These are phyloP conservation scores for Penicillium sp. DNA, from an alignment of 2,329 filamentous ascomycete species.

Conservation along the genomic window DNA sequence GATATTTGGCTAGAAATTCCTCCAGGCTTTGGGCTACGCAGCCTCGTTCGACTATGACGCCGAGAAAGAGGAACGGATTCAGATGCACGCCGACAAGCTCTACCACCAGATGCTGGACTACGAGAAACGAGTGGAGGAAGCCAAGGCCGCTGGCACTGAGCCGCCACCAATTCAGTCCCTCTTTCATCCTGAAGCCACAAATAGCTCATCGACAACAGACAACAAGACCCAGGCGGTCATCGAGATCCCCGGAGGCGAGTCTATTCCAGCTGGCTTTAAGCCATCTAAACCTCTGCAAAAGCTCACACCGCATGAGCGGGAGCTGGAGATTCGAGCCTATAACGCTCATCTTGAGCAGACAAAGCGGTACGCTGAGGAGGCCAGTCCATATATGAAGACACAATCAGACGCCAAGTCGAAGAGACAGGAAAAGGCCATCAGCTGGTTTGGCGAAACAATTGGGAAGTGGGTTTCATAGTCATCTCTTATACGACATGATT, in stretches of 20 bases:
- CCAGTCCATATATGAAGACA: conserved; percentile 36
- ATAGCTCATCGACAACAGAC: conserved; percentile 7
- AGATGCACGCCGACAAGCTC: conserved; percentile 91
- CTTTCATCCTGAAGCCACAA: conserved; percentile 39
- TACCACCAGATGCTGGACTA: conserved; percentile 85
- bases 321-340: conserved; percentile 43
- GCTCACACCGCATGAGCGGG: conserved; percentile 48
- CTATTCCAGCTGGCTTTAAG: conserved; percentile 36
- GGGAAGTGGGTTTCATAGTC: conserved; percentile 41
- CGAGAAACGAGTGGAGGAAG: conserved; percentile 69
- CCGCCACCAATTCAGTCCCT: conserved; percentile 46
- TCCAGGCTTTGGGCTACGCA: conserved; percentile 88
- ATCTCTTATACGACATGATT: neutral
- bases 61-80: conserved; percentile 79
- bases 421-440: conserved; percentile 39
- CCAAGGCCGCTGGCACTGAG: conserved; percentile 44
- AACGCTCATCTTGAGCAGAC: conserved; percentile 40
- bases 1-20: conserved; percentile 63
- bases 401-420: conserved; percentile 39
- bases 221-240: conserved; percentile 14
- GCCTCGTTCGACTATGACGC: conserved; percentile 63
- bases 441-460: conserved; percentile 47
- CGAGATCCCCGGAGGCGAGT: conserved; percentile 38
- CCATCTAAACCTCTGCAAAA: conserved; percentile 40
- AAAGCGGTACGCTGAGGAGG: conserved; percentile 38